These are phyloP conservation scores for Plasmodium adleri DNA, from an alignment of 169 alveolate genomes.

Conservation along the genomic window DNA sequence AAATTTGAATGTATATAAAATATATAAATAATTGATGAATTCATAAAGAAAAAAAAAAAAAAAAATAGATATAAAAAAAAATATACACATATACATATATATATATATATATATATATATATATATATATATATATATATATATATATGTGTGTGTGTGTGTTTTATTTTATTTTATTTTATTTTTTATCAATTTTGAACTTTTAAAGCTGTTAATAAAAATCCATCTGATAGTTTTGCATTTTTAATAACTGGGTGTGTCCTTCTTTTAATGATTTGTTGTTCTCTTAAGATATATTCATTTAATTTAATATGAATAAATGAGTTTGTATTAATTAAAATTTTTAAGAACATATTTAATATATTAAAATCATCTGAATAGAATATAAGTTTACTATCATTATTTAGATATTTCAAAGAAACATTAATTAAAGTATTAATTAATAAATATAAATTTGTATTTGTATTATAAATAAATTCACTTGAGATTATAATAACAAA, in stretches of 20 bases:
- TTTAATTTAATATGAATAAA: constrained; percentile 47
- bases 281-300: constrained; percentile 55
- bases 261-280: constrained; percentile 53
- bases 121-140: too few relatives aligned
- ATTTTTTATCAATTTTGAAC: neutral
- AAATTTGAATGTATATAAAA: neutral
- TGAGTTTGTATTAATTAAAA: constrained; percentile 27
- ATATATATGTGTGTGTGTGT: too few relatives aligned
- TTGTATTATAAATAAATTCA: constrained; percentile 48
- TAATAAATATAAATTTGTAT: constrained; percentile 33
- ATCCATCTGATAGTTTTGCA: constrained; percentile 58
- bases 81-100: neutral
- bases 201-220: constrained; percentile 53
- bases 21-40: too few relatives aligned
- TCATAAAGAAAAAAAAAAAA: too few relatives aligned
- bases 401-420: constrained; percentile 46
- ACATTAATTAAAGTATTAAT: constrained; percentile 21
- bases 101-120: neutral
- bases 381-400: constrained; percentile 63
- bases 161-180: neutral
- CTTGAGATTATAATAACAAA: constrained; percentile 56
- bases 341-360: constrained; percentile 21
- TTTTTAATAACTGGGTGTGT: constrained; percentile 68
- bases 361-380: constrained; percentile 59
- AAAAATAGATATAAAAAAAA: neutral